These are phyloP conservation scores for Penicillium maclennaniae DNA, from an alignment of 495 filamentous ascomycete species.

Conservation along the genomic window DNA sequence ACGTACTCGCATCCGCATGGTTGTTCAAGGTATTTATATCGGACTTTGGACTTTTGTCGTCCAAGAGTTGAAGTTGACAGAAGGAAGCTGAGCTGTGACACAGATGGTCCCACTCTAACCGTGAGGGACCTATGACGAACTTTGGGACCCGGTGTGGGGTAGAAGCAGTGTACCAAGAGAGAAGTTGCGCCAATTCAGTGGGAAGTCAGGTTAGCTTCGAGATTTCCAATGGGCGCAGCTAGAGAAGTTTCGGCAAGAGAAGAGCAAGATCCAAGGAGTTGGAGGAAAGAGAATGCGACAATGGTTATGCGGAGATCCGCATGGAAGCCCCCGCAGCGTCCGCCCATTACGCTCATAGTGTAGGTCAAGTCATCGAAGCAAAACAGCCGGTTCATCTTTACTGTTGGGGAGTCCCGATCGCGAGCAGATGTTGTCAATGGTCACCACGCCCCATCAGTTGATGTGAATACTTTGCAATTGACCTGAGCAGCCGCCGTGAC, in stretches of 20 bases:
- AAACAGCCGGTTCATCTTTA: background rate
- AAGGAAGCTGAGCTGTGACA: background rate
- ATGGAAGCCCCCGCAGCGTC: constrained; percentile 5
- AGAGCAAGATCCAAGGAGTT: background rate
- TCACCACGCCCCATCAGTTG: background rate
- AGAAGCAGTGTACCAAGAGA: background rate
- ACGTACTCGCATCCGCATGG: constrained; percentile 61
- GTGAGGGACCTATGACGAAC: constrained; percentile 9
- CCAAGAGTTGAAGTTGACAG: no score
- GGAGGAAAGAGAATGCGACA: background rate
- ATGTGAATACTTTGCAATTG: background rate
- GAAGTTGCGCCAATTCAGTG: background rate
- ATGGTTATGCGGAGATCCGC: constrained; percentile 9
- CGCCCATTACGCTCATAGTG: background rate
- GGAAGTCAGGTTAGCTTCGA: background rate
- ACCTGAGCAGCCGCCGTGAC: background rate
- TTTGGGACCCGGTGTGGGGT: constrained; percentile 4
- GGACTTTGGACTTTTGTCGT: no score
- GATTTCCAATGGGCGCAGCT: background rate
- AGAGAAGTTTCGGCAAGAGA: background rate
- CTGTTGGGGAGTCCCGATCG: background rate
- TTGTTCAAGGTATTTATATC: background rate
- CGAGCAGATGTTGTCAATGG: background rate
- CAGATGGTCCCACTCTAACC: constrained; percentile 2
- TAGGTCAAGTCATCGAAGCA: background rate